These are phyloP conservation scores for Fusarium chuoi DNA, from an alignment of 2,329 filamentous ascomycete genomes.

Conservation along the genomic window DNA sequence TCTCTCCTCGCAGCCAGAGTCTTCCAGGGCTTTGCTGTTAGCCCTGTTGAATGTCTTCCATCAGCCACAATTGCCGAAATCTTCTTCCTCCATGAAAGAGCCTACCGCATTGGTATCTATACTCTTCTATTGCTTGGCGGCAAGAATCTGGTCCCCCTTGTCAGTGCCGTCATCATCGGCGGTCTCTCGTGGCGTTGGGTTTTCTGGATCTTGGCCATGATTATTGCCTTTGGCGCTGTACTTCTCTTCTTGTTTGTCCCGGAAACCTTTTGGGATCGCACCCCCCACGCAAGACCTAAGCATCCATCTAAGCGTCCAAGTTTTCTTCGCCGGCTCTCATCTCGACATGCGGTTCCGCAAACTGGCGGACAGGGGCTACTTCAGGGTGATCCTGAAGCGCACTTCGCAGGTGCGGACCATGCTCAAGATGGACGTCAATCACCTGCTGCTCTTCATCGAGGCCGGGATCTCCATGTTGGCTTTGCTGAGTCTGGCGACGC, in stretches of 20 bases:
- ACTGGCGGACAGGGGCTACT: not conserved
- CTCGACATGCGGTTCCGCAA: conserved; percentile 46
- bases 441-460: conserved; percentile 20
- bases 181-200: conserved; percentile 86
- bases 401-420: conserved; percentile 65
- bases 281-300: conserved; percentile 61
- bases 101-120: conserved; percentile 93
- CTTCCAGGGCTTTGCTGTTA: conserved; percentile 88
- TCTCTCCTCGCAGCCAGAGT: conserved; percentile 85
- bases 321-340: conserved; percentile 61
- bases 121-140: conserved; percentile 88
- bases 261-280: conserved; percentile 95
- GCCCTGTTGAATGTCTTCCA: conserved; percentile 90
- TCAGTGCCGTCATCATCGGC: conserved; percentile 86
- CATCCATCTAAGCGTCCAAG: conserved; percentile 53
- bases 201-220: conserved; percentile 87
- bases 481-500: conserved; percentile 54
- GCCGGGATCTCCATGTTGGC: conserved; percentile 63
- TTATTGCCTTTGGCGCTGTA: conserved; percentile 75
- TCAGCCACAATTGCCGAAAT: conserved; percentile 96
- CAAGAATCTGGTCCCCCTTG: conserved; percentile 89
- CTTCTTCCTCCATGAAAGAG: conserved; percentile 93
- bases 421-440: conserved; percentile 17
- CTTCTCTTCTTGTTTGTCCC: conserved; percentile 91
- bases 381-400: conserved; percentile 45